Conservation (phyloP, 345 rosid genomes). For the Eutrema japonicum region DNA sequence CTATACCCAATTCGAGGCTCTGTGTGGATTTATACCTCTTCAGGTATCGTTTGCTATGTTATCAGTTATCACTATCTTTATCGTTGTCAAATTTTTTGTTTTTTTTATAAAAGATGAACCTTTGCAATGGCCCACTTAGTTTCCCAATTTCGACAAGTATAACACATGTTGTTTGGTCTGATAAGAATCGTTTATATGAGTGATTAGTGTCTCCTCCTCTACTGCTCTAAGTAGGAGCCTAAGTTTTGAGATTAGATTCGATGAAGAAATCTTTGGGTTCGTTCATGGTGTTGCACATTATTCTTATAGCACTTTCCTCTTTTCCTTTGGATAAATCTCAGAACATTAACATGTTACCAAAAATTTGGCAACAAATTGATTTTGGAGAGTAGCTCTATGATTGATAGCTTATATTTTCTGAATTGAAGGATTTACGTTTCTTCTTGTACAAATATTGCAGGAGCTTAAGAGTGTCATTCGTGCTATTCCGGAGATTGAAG, state of each 20-base stretch:
- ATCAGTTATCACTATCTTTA: not conserved
- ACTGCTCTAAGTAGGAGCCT: not conserved
- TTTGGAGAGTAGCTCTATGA: not conserved
- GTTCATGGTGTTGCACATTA: not conserved
- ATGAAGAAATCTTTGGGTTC: not conserved
- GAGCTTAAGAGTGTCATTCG: constrained; percentile 83
- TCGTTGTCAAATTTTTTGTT: not conserved
- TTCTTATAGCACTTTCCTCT: not conserved
- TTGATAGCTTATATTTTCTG: not conserved
- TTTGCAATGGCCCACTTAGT: constrained; percentile 27
- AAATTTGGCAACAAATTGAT: not conserved
- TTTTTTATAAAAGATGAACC: not conserved
- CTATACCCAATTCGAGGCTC: constrained; percentile 86
- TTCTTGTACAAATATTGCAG: constrained; percentile 46
- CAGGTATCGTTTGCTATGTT: constrained; percentile 50
- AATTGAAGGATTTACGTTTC: constrained; percentile 11
- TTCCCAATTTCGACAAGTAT: not conserved
- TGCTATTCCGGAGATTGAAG: constrained; percentile 78
- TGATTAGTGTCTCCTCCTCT: constrained; percentile 4
- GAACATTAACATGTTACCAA: not conserved
- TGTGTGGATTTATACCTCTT: constrained; percentile 79
- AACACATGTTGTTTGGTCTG: constrained; percentile 1
- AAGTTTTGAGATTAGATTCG: constrained; percentile 4
- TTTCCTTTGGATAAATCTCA: not conserved
- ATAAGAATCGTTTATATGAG: constrained; percentile 3